phyloP scores from a whole-genome alignment of 305 asterid species.

The Fraxinus nigra region DNA sequence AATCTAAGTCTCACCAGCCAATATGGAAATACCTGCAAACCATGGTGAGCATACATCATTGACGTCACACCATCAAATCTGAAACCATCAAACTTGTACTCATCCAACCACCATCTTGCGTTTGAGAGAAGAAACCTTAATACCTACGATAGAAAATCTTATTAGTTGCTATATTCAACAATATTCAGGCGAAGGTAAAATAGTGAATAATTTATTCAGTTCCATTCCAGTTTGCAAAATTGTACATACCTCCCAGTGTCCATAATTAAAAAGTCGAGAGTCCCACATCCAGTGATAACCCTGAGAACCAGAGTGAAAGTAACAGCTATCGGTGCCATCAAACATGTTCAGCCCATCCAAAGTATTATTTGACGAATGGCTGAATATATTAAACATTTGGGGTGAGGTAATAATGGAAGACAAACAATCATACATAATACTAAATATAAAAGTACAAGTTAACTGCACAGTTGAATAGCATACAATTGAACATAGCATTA shows the following conservation, averaged over 20 bases:
- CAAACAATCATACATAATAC: constrained; percentile 1
- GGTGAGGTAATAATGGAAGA: constrained; percentile 31
- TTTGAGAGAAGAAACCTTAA: constrained; percentile 92
- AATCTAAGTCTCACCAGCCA: background rate
- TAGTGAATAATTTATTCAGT: background rate
- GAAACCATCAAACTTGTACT: constrained; percentile 98
- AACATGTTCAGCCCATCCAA: constrained; percentile 99
- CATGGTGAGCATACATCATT: constrained; percentile 99
- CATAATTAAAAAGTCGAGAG: constrained; percentile 98
- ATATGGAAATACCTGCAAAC: constrained; percentile 66
- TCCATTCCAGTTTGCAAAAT: constrained; percentile 6
- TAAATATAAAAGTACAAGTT: background rate
- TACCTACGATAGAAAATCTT: constrained; percentile 51
- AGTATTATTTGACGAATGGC: constrained; percentile 97
- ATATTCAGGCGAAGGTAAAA: constrained; percentile 18
- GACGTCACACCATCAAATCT: constrained; percentile 99
- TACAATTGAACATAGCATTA: constrained; percentile 5
- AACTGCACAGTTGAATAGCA: constrained; percentile 9
- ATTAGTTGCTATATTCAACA: constrained; percentile 12
- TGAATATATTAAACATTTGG: constrained; percentile 34
- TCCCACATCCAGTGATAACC: constrained; percentile 99
- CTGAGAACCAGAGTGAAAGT: constrained; percentile 89
- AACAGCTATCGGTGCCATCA: constrained; percentile 97
- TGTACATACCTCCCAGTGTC: constrained; percentile 94
- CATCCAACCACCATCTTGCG: constrained; percentile 99